Conservation (phyloP, 495 filamentous ascomycete species). For the Monascus purpureus region DNA sequence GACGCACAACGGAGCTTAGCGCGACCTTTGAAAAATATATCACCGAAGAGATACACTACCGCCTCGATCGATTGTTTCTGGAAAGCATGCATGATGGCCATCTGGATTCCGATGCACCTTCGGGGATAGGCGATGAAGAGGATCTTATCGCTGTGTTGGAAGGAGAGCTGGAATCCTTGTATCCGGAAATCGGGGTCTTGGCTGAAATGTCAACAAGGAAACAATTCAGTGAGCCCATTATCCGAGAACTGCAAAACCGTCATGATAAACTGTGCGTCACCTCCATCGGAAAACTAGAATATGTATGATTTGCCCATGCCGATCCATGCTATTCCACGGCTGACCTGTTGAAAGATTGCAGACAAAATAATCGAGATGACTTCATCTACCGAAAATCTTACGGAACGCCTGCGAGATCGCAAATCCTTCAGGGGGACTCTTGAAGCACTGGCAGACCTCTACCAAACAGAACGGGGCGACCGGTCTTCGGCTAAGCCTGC, state of each 20-base stretch:
- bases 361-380: slow-evolving; percentile 24
- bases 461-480: slow-evolving; percentile 18
- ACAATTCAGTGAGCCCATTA: slow-evolving; percentile 42
- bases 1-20: slow-evolving; percentile 15
- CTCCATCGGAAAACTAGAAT: slow-evolving; percentile 20
- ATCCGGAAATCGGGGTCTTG: slow-evolving; percentile 47
- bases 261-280: slow-evolving; percentile 17
- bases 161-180: slow-evolving; percentile 47
- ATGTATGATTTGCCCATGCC: slow-evolving; percentile 11
- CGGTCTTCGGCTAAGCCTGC: slow-evolving; percentile 10
- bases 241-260: slow-evolving; percentile 24
- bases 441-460: slow-evolving; percentile 18
- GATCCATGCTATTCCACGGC: neutral
- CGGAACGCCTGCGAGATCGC: slow-evolving; percentile 15
- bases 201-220: slow-evolving; percentile 49
- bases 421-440: slow-evolving; percentile 25
- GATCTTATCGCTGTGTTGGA: slow-evolving; percentile 28
- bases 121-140: slow-evolving; percentile 3
- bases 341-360: slow-evolving; percentile 14
- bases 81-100: slow-evolving; percentile 12
- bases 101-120: neutral
- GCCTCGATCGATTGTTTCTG: slow-evolving; percentile 31
- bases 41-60: slow-evolving; percentile 27
- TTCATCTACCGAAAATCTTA: slow-evolving; percentile 16
- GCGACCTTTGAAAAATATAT: slow-evolving; percentile 16